phyloP scores from a whole-genome alignment of 768 basidiomycete species.

The Leccinum subtestaceum region DNA sequence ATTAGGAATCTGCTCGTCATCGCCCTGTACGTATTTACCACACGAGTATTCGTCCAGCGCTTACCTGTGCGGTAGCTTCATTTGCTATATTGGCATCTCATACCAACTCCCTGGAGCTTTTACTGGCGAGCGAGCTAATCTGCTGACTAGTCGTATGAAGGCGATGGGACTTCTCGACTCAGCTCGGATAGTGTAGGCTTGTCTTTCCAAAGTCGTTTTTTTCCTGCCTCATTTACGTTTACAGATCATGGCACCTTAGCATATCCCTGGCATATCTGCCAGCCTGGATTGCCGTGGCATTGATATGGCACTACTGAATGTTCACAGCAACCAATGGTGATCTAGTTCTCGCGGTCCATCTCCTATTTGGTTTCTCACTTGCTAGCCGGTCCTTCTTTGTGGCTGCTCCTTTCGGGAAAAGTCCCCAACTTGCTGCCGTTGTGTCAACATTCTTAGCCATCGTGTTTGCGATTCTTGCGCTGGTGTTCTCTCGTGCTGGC shows the following conservation, averaged over 20 bases:
- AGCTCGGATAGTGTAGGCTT: conserved; percentile 56
- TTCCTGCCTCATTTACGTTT: neutral
- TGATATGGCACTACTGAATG: conserved; percentile 66
- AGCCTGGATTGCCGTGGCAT: conserved; percentile 66
- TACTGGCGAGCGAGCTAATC: conserved; percentile 59
- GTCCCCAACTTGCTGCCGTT: conserved; percentile 69
- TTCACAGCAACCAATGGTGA: conserved; percentile 59
- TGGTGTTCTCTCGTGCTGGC: conserved; percentile 44
- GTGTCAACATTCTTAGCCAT: conserved; percentile 63
- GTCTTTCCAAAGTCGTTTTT: neutral
- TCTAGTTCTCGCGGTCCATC: conserved; percentile 59
- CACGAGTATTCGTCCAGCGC: neutral
- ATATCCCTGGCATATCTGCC: conserved; percentile 69
- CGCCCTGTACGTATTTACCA: conserved; percentile 49
- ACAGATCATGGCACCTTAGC: conserved; percentile 62
- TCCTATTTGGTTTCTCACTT: conserved; percentile 64
- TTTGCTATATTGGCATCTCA: conserved; percentile 68
- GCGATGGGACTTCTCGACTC: conserved; percentile 77
- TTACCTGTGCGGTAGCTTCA: conserved; percentile 43
- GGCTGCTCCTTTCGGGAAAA: conserved; percentile 67
- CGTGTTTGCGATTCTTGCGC: conserved; percentile 62
- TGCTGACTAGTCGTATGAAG: conserved; percentile 70
- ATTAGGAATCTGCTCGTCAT: conserved; percentile 61
- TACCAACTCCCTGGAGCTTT: conserved; percentile 78
- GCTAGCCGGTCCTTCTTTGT: conserved; percentile 73